Percentiles rank a stretch among this genome's conserved stretches.
Conservation (phyloP, 805 yeast genomes). For the Metschnikowia kofuensis region DNA sequence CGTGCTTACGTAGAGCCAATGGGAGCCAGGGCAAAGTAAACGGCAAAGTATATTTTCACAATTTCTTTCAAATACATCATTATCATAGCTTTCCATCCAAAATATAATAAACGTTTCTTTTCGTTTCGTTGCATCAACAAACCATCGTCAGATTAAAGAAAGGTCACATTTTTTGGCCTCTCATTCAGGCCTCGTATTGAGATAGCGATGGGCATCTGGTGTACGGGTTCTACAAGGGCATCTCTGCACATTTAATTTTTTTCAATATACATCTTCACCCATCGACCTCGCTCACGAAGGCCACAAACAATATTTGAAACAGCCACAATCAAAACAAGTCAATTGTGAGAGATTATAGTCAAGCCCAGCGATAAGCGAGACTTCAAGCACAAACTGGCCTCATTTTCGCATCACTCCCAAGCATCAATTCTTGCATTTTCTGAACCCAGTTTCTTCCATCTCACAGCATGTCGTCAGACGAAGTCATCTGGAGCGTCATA, state of each 20-base stretch:
- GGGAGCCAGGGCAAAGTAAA: too few relatives aligned
- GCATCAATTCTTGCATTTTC: neutral
- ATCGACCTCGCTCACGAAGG: too few relatives aligned
- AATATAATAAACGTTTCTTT: too few relatives aligned
- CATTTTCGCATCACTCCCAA: too few relatives aligned
- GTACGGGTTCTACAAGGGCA: constrained; percentile 10
- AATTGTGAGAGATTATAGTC: neutral
- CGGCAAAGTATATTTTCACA: too few relatives aligned
- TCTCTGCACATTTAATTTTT: constrained; percentile 7
- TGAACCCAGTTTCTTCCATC: neutral
- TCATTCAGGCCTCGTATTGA: neutral
- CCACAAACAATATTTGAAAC: neutral
- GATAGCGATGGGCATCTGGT: constrained; percentile 11
- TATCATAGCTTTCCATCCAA: too few relatives aligned
- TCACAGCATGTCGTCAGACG: constrained; percentile 49
- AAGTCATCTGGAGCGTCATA: constrained; percentile 96
- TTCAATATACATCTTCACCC: neutral
- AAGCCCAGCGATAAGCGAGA: too few relatives aligned
- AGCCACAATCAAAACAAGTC: neutral
- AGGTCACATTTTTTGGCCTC: neutral
- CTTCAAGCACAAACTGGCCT: too few relatives aligned
- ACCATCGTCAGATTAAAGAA: neutral
- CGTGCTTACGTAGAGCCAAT: too few relatives aligned
- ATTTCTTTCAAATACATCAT: too few relatives aligned
- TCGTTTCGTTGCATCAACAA: neutral